Percentiles rank a stretch among this genome's conserved stretches.
Evolutionary conservation across 768 basidiomycete genomes (phyloP).

Genomic region (Boletus pseudo-olivaceus): DNA sequence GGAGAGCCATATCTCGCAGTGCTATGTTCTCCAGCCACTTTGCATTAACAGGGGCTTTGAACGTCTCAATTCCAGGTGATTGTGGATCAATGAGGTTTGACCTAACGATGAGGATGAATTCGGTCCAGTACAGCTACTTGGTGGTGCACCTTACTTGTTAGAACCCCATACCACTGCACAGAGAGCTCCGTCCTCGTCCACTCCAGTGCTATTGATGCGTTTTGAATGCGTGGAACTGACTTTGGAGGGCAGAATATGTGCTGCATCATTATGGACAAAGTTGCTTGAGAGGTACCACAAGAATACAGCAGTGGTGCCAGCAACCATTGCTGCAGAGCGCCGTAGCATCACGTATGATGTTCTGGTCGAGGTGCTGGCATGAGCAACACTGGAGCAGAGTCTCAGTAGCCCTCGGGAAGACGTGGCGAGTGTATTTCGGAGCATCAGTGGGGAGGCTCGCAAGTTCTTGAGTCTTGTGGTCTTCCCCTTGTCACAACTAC

Average conservation of each 20-base stretch:
- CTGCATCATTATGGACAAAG: conserved; percentile 37
- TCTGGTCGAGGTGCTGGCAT: background rate
- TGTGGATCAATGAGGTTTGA: conserved; percentile 44
- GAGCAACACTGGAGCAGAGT: conserved; percentile 8
- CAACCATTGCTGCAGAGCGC: conserved; percentile 17
- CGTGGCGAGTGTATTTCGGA: conserved; percentile 6
- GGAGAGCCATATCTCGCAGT: conserved; percentile 68
- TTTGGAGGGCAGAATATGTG: conserved; percentile 3
- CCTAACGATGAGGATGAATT: conserved; percentile 32
- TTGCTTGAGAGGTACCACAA: conserved; percentile 39
- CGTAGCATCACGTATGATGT: background rate
- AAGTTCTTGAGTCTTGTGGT: no score
- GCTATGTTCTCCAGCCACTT: conserved; percentile 65
- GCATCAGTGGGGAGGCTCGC: conserved; percentile 9
- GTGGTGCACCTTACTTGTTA: conserved; percentile 49
- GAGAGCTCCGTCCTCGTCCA: conserved; percentile 33
- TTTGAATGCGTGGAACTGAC: background rate
- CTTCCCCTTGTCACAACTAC: no score
- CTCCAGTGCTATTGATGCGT: conserved; percentile 20
- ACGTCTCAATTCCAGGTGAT: conserved; percentile 33
- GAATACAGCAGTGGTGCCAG: conserved; percentile 26
- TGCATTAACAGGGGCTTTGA: conserved; percentile 49
- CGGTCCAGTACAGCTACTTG: background rate
- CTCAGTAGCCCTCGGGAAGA: conserved; percentile 2
- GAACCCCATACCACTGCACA: conserved; percentile 69